Evolutionary conservation across 768 basidiomycete genomes (phyloP), one percentile per base, ranked within the genome.

Genomic region (Gymnopilus dilepis): DNA sequence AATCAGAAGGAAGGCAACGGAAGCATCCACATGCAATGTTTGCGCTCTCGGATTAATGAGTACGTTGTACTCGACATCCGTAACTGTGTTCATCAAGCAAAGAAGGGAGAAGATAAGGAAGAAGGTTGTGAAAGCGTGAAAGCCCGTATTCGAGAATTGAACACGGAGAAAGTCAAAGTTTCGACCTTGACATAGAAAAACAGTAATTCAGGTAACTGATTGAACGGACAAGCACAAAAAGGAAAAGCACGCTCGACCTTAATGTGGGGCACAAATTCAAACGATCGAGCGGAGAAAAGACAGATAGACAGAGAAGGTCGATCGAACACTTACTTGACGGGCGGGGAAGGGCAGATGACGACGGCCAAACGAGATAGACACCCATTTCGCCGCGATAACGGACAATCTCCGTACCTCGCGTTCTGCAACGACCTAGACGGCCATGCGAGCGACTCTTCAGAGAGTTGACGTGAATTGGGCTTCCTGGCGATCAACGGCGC

Each of bases 1-100:
- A 54, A 61, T 85, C 82, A 83, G 83, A 81, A 86, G 82, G 83
- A 85, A 86, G 85, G 83, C 84, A 86, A 84, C 84, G 84, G 82
- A 83, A 78, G 56, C 64, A 80, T 87, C 85, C 84, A 85, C 85
- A 84, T 68, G 72, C 68, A 67, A 65, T 74, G 30, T 78, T 75
- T 70, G 69, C 69, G 69, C 70, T 67, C 70, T 72, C 70, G 68
- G 70, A 66, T 53, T 61, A 48, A 67, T 37, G 64, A 63, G 66
- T 66, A 69, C 63, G 58, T 58, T 57, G 59, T 62, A 60, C 73
- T 64, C 70, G 55, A 72, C 70, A 70, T 73, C 72, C 69, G 69
- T 65, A 66, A 58, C 65, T 54, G 62, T 60, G 61, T 67, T 71
- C 69, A 69, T 72, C 69, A 68, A 63, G 54, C 34, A 52, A 33